phyloP scores from a whole-genome alignment of 108 stramenopile species.

The Mediolabrus comicus region DNA sequence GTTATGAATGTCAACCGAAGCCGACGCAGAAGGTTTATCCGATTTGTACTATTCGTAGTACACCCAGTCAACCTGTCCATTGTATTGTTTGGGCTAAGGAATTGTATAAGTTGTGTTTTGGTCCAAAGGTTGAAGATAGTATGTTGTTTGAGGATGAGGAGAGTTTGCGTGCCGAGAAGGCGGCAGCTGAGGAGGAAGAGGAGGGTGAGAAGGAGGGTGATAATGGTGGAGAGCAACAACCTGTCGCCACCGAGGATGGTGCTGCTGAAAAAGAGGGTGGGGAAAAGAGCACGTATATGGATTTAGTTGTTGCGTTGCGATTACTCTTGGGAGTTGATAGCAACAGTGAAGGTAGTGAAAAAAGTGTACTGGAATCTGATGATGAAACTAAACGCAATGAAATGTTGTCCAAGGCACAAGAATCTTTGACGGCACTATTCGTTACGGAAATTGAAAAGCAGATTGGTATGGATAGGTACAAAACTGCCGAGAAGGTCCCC shows the following conservation, averaged over 20 bases:
- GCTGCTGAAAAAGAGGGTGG: conserved; percentile 6
- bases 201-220: conserved; percentile 6
- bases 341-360: background rate
- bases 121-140: conserved; percentile 71
- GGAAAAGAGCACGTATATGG: conserved; percentile 80
- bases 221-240: conserved; percentile 6
- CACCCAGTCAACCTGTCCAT: conserved; percentile 98
- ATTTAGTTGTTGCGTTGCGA: conserved; percentile 48
- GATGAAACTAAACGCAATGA: background rate
- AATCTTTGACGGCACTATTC: conserved; percentile 52
- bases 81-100: conserved; percentile 99
- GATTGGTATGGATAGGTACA: conserved; percentile 86
- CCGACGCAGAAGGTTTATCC: conserved; percentile 96
- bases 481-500: conserved; percentile 82
- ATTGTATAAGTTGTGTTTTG: conserved; percentile 95
- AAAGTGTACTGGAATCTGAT: background rate
- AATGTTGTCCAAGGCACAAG: conserved; percentile 16
- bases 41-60: conserved; percentile 98
- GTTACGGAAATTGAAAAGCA: conserved; percentile 79
- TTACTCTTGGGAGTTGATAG: conserved; percentile 19
- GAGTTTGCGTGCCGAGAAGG: conserved; percentile 27
- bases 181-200: conserved; percentile 4
- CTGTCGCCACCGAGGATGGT: conserved; percentile 7
- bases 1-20: conserved; percentile 98
- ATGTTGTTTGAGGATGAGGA: conserved; percentile 52